Evolutionary conservation across 768 basidiomycete species (phyloP), one percentile per base, ranked within the genome.

Genomic region (Cyclocybe aegerita): DNA sequence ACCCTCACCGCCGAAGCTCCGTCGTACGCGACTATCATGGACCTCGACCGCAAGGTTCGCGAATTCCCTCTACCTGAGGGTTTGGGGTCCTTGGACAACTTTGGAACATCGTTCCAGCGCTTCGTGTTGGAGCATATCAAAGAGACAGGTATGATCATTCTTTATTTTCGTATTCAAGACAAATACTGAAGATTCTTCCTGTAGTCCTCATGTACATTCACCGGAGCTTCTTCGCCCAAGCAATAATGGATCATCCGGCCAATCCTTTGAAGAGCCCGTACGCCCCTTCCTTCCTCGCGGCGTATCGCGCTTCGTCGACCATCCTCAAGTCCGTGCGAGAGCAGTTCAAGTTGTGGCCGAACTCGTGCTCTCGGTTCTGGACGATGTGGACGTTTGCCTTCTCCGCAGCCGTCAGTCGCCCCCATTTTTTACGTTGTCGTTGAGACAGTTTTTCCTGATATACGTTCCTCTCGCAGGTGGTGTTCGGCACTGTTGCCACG

Each of bases 401-500:
- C 57, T 77, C 75, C 9, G 77, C 83, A 23, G 80, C 76, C 44
- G 78, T 82, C 42, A 47, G 74, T 41, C 11, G n/a, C 17, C 9
- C 30, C 10, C 23, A 48, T 16, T 29, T 32, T 55, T 23, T 49
- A 17, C 15, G 43, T 41, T 9, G n/a, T 4, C 9, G 15, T 30
- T n/a, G 23, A 23, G 23, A 23, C 23, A 23, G 14, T 36, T 9
- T 42, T 36, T 15, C 17, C 33, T 16, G 39, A 8, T 15, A 9
- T 14, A 15, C 9, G 23, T 23, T 33, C 23, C 1, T 23, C 23
- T 14, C 34, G 2, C 50, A 90, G 88, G 77, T 89, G 8, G 84
- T 91, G 11, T 86, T 91, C 58, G 90, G 88, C 4, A 85, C 86
- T 4, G 84, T 92, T 14, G 90, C 87, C 1, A 88, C 85, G 2